These are phyloP conservation scores for Stachybotrys echinatus DNA, from an alignment of 2,329 filamentous ascomycete species.

Conservation along the genomic window DNA sequence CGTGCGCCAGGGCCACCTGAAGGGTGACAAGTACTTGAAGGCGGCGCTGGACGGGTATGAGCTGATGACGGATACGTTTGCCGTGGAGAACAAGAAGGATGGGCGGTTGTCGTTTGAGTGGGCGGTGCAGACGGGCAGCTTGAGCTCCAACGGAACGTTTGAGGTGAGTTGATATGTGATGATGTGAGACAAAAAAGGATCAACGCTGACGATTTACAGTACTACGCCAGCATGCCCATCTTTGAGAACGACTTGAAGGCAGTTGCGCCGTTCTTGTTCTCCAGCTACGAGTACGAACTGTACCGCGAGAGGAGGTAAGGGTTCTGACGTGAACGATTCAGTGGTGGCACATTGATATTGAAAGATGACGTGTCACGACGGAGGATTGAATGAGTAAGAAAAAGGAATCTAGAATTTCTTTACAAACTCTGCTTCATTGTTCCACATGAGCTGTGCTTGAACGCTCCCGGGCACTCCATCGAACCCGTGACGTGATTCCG, in stretches of 20 bases:
- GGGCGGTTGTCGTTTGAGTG: conserved; percentile 30
- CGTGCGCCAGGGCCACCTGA: conserved; percentile 6
- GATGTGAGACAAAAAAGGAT: background rate
- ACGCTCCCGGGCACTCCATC: background rate
- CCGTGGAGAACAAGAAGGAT: conserved; percentile 35
- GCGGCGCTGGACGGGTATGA: conserved; percentile 9
- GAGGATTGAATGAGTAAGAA: no score
- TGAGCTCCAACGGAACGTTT: conserved; percentile 10
- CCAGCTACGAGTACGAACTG: conserved; percentile 16
- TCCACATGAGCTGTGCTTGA: background rate
- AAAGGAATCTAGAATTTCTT: background rate
- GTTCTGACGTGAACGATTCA: no score
- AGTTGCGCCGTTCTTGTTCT: conserved; percentile 16
- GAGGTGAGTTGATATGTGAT: conserved; percentile 3
- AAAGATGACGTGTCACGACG: no score
- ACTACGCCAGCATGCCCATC: conserved; percentile 16
- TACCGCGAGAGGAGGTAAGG: no score
- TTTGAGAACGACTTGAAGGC: conserved; percentile 19
- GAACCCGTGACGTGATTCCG: background rate
- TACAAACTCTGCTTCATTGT: background rate
- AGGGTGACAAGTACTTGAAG: conserved; percentile 5
- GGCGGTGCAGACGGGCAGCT: conserved; percentile 9
- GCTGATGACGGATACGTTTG: conserved; percentile 25
- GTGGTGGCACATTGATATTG: no score
- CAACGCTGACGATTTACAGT: conserved; percentile 9